Evolutionary conservation across 805 yeast species (phyloP).

Genomic region (Metschnikowia orientalis): DNA sequence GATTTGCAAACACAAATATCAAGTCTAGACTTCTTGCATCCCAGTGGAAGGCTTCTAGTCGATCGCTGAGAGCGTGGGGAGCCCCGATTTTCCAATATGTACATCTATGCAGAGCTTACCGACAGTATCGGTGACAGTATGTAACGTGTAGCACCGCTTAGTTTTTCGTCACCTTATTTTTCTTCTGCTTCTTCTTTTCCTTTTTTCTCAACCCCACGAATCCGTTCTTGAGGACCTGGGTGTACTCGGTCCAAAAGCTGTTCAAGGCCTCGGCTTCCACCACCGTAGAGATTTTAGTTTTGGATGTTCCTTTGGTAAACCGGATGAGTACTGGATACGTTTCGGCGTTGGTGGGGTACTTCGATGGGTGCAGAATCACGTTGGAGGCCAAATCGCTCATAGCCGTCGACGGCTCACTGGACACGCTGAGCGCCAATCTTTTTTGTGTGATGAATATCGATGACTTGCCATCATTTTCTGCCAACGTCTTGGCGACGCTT

Average conservation of each 20-base stretch:
- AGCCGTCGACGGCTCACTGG: constrained; percentile 6
- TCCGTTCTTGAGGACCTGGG: constrained; percentile 64
- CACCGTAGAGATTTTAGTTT: constrained; percentile 64
- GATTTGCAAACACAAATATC: constrained; percentile 42
- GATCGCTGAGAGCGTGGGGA: constrained; percentile 42
- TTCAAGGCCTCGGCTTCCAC: constrained; percentile 60
- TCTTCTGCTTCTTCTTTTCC: constrained; percentile 64
- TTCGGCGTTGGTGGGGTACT: constrained; percentile 21
- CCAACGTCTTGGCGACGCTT: constrained; percentile 16
- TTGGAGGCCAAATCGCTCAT: constrained; percentile 33
- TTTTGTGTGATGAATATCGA: constrained; percentile 61
- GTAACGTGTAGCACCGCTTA: constrained; percentile 1
- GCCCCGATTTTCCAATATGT: too few species aligned
- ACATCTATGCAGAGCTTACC: too few species aligned
- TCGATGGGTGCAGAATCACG: constrained; percentile 21
- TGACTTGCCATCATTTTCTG: constrained; percentile 37
- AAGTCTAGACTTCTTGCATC: constrained; percentile 52
- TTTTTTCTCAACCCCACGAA: constrained; percentile 76
- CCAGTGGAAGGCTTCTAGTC: constrained; percentile 53
- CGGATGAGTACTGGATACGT: constrained; percentile 65
- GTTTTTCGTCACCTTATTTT: constrained; percentile 30
- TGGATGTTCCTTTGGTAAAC: constrained; percentile 36
- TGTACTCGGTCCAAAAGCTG: constrained; percentile 72
- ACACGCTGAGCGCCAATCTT: constrained; percentile 30
- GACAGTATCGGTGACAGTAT: too few species aligned